A percentile compares a stretch with the other conserved stretches of the same genome.
These are phyloP conservation scores for Passiflora organensis DNA, from an alignment of 345 rosid genomes.

Conservation along the genomic window DNA sequence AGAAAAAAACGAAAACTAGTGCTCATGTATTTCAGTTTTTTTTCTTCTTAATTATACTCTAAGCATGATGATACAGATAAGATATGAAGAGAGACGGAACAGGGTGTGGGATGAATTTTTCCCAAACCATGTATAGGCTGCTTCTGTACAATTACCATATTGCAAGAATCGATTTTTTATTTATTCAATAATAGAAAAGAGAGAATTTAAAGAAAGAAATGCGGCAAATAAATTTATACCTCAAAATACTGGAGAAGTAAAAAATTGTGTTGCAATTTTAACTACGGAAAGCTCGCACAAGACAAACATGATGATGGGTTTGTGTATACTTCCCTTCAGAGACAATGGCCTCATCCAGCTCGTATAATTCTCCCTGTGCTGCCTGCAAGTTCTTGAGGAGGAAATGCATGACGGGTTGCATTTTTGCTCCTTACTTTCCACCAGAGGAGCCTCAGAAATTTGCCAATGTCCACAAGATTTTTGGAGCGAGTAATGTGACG, in stretches of 20 bases:
- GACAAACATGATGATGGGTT: slow-evolving; percentile 5
- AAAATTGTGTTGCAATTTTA: not conserved
- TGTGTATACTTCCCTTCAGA: slow-evolving; percentile 6
- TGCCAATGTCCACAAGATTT: slow-evolving; percentile 90
- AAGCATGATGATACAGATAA: no score
- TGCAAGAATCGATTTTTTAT: no score
- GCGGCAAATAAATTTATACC: no score
- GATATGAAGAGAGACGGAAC: no score
- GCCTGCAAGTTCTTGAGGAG: slow-evolving; percentile 93
- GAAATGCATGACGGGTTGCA: slow-evolving; percentile 90
- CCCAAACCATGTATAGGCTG: no score
- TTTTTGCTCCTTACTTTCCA: slow-evolving; percentile 89
- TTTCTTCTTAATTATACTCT: no score
- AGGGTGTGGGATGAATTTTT: no score
- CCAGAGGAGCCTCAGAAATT: slow-evolving; percentile 96
- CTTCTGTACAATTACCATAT: no score
- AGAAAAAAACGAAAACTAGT: no score
- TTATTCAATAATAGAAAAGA: no score
- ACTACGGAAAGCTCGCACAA: slow-evolving; percentile 17
- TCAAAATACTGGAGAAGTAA: not conserved
- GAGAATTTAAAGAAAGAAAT: not conserved
- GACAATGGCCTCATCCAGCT: slow-evolving; percentile 58
- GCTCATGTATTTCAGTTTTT: no score
- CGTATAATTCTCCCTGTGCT: slow-evolving; percentile 95
- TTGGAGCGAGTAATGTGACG: slow-evolving; percentile 91